phyloP scores from a whole-genome alignment of 306 rosid species.

The Dryas alaskensis region DNA sequence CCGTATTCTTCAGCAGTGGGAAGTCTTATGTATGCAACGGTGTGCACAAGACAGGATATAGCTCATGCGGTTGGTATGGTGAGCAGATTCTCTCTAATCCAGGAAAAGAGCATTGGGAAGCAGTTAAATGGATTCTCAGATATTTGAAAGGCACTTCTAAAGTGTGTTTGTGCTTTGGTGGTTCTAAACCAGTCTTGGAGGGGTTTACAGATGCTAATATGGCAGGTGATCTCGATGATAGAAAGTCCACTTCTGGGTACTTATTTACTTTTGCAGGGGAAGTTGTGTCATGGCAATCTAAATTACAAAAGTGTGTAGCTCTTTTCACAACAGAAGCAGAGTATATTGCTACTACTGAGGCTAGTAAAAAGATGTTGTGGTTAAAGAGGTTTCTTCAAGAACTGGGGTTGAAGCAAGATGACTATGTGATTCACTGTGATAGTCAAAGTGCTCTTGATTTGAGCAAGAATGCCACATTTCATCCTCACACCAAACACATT shows the following conservation, averaged over 20 bases:
- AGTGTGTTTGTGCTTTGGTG: neutral
- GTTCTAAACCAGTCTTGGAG: neutral
- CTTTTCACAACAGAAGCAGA: neutral
- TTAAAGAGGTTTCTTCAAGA: neutral
- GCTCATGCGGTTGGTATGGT: neutral
- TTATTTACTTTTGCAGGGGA: neutral
- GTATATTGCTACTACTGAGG: neutral
- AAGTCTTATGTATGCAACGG: neutral
- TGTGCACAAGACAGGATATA: neutral
- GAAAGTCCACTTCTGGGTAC: neutral
- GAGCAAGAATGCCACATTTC: neutral
- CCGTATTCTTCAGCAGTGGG: neutral
- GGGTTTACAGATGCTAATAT: neutral
- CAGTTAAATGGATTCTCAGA: neutral
- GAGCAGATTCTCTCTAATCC: neutral
- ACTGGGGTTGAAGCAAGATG: neutral
- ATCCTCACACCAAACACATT: neutral
- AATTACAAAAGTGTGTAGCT: neutral
- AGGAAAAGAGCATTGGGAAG: neutral
- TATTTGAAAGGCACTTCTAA: conserved; percentile 1
- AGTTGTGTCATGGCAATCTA: neutral
- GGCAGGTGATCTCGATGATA: neutral
- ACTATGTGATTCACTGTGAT: neutral
- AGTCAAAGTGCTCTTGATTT: neutral
- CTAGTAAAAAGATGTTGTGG: neutral